Evolutionary conservation across 106 monocot genomes (phyloP).

Genomic region (Dioscorea alata): DNA sequence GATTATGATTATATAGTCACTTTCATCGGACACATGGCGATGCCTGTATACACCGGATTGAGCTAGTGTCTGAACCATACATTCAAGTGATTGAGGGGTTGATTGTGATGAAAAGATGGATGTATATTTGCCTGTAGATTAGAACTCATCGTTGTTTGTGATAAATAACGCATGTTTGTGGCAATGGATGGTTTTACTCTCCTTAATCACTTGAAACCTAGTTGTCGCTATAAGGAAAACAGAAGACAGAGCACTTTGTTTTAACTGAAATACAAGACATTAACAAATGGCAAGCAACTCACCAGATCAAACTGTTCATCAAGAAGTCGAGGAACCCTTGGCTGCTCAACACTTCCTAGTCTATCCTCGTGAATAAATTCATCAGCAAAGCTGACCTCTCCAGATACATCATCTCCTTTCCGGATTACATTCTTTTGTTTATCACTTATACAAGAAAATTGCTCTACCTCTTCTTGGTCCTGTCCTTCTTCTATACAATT

Average conservation of each 20-base stretch:
- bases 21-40: too few relatives aligned
- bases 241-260: not conserved
- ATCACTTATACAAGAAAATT: not conserved
- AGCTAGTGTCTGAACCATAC: too few relatives aligned
- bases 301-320: constrained; percentile 92
- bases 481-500: constrained; percentile 38
- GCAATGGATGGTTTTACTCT: too few relatives aligned
- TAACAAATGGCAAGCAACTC: not conserved
- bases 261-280: not conserved
- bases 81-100: too few relatives aligned
- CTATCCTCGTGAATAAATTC: constrained; percentile 10
- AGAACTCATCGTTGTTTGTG: too few relatives aligned
- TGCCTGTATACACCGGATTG: too few relatives aligned
- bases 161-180: too few relatives aligned
- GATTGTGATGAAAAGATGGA: too few relatives aligned
- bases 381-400: not conserved
- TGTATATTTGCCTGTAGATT: too few relatives aligned
- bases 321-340: constrained; percentile 46
- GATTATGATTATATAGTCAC: too few relatives aligned
- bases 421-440: not conserved
- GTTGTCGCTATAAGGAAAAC: not conserved
- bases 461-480: not conserved
- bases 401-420: not conserved
- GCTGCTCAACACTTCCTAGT: constrained; percentile 23
- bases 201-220: too few relatives aligned